phyloP scores from a whole-genome alignment of 441 rosid genomes.

The Gossypium gossypioides region DNA sequence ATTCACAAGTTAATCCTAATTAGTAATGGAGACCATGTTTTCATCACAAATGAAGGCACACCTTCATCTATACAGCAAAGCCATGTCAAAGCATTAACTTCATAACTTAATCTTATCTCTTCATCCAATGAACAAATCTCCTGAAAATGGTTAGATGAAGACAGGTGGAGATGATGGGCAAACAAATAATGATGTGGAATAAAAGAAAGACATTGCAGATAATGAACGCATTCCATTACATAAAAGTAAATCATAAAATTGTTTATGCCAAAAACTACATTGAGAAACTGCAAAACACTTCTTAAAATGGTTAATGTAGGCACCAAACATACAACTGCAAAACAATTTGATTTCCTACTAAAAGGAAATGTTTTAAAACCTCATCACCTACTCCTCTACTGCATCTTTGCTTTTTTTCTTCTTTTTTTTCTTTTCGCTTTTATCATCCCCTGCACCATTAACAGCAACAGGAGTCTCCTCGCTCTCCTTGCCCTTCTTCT shows the following conservation, averaged over 20 bases:
- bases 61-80: neutral
- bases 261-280: slow-evolving; percentile 12
- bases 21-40: neutral
- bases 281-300: slow-evolving; percentile 12
- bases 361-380: neutral
- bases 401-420: slow-evolving; percentile 41
- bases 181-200: neutral
- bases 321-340: slow-evolving; percentile 2
- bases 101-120: neutral
- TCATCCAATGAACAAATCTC: neutral
- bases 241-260: slow-evolving; percentile 8
- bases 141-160: neutral
- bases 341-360: neutral
- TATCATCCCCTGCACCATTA: slow-evolving; percentile 30
- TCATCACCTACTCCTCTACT: slow-evolving; percentile 29
- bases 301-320: neutral
- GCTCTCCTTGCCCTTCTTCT: slow-evolving; percentile 45
- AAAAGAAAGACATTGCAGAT: neutral
- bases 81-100: neutral
- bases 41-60: neutral
- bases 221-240: slow-evolving; percentile 16
- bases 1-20: neutral
- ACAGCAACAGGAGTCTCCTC: slow-evolving; percentile 24
- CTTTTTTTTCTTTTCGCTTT: slow-evolving; percentile 38
- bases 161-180: neutral